Evolutionary conservation across 2,329 filamentous ascomycete genomes (phyloP).

Genomic region (Colletotrichum noveboracense): DNA sequence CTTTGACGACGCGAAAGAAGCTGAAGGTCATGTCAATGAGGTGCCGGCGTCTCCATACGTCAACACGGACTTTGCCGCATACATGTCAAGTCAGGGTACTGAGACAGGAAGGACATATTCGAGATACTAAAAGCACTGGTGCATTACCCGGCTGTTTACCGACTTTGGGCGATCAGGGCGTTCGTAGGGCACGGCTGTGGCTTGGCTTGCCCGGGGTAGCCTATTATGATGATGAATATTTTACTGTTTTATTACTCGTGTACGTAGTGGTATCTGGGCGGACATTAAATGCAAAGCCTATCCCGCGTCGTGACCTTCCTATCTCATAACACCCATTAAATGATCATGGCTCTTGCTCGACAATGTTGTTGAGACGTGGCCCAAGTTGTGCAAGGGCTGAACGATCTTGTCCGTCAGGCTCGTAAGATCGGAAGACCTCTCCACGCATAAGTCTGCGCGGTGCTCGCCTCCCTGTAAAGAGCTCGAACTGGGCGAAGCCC

Average conservation of each 20-base stretch:
- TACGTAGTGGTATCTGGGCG: conserved; percentile 7
- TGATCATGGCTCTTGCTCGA: conserved; percentile 42
- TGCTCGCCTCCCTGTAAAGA: conserved; percentile 76
- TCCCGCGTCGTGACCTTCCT: neutral
- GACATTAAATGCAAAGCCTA: neutral
- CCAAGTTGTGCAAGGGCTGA: conserved; percentile 45
- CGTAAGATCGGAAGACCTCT: conserved; percentile 58
- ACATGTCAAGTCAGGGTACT: neutral
- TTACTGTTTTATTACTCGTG: conserved; percentile 15
- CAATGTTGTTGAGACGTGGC: conserved; percentile 42
- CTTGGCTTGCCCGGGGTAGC: neutral
- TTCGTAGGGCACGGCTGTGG: neutral
- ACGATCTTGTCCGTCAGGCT: conserved; percentile 43
- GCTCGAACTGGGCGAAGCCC: conserved; percentile 81
- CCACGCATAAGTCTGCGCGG: conserved; percentile 74
- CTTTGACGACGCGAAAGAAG: conserved; percentile 2
- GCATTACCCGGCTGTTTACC: neutral
- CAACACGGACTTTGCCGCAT: conserved; percentile 17
- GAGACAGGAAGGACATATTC: neutral
- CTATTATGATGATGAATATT: neutral
- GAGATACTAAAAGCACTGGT: neutral
- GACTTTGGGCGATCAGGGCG: neutral
- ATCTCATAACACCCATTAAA: neutral
- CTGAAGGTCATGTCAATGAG: neutral
- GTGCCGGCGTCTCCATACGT: conserved; percentile 7